phyloP scores from a whole-genome alignment of 2,329 filamentous ascomycete species.

The Lachnum nothofagi region DNA sequence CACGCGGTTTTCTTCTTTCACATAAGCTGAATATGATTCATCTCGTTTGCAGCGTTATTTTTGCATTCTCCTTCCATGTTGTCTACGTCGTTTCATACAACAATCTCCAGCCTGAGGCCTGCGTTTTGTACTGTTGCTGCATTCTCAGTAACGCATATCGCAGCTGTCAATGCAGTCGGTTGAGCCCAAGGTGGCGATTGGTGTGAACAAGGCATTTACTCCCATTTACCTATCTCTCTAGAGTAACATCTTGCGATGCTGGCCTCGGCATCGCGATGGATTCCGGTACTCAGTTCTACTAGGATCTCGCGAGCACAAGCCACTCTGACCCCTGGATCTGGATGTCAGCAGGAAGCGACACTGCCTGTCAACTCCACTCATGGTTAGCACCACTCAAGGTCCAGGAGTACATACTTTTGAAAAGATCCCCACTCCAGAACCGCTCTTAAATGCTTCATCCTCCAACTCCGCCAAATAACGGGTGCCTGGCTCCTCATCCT shows the following conservation, averaged over 20 bases:
- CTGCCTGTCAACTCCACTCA: not conserved
- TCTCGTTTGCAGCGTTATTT: too few relatives aligned
- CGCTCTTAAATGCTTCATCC: not conserved
- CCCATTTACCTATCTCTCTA: too few relatives aligned
- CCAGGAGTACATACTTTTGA: slow-evolving; percentile 4
- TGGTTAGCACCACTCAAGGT: slow-evolving; percentile 6
- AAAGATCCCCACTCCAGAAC: not conserved
- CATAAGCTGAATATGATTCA: too few relatives aligned
- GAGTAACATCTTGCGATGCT: not conserved
- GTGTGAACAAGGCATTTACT: too few relatives aligned
- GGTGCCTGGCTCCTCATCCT: not conserved
- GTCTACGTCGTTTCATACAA: too few relatives aligned
- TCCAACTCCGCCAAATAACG: slow-evolving; percentile 1
- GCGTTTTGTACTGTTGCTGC: too few relatives aligned
- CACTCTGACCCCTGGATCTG: slow-evolving; percentile 16
- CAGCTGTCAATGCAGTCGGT: too few relatives aligned
- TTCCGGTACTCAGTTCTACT: slow-evolving; percentile 1
- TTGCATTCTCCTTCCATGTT: too few relatives aligned
- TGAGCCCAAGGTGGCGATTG: too few relatives aligned
- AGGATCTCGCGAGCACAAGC: slow-evolving; percentile 1
- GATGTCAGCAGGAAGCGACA: slow-evolving; percentile 18
- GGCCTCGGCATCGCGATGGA: not conserved
- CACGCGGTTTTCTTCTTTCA: too few relatives aligned
- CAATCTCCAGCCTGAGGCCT: too few relatives aligned
- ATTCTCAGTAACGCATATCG: too few relatives aligned